phyloP scores from a whole-genome alignment of 108 stramenopile species.

The Fragilaria crotonensis region DNA sequence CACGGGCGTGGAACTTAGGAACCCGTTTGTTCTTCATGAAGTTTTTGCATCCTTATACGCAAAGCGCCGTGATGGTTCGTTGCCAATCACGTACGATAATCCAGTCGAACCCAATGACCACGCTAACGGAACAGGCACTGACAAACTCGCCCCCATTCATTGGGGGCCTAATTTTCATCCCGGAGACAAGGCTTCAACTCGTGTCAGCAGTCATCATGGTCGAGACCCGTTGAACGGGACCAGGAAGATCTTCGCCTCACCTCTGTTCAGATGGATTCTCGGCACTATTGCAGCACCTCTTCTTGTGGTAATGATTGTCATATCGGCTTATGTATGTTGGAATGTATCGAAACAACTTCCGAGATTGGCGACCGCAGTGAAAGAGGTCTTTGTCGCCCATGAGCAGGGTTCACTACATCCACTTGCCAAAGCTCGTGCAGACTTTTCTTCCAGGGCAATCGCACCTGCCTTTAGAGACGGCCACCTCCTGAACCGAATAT shows the following conservation, averaged over 20 bases:
- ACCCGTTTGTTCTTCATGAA: slow-evolving; percentile 22
- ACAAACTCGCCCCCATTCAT: neutral
- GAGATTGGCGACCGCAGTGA: slow-evolving; percentile 9
- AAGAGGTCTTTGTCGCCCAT: slow-evolving; percentile 13
- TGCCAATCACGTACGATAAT: neutral
- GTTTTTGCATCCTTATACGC: slow-evolving; percentile 25
- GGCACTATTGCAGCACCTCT: slow-evolving; percentile 31
- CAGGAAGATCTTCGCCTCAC: slow-evolving; percentile 11
- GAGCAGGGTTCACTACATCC: slow-evolving; percentile 5
- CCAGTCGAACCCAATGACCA: neutral
- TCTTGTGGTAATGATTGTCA: slow-evolving; percentile 15
- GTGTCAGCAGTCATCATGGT: neutral
- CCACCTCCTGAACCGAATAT: slow-evolving; percentile 25
- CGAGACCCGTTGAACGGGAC: neutral
- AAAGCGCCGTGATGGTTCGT: neutral
- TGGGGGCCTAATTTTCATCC: neutral
- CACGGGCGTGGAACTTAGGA: slow-evolving; percentile 17
- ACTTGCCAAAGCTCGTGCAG: slow-evolving; percentile 17
- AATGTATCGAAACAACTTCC: slow-evolving; percentile 10
- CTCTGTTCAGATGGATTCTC: slow-evolving; percentile 38
- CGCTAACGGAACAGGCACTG: neutral
- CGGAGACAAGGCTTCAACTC: neutral
- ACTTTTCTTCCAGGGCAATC: slow-evolving; percentile 11
- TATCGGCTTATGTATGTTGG: slow-evolving; percentile 15
- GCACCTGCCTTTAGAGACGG: slow-evolving; percentile 17